These are phyloP conservation scores for Flueggea neowawraea DNA, from an alignment of 441 rosid genomes.

Conservation along the genomic window DNA sequence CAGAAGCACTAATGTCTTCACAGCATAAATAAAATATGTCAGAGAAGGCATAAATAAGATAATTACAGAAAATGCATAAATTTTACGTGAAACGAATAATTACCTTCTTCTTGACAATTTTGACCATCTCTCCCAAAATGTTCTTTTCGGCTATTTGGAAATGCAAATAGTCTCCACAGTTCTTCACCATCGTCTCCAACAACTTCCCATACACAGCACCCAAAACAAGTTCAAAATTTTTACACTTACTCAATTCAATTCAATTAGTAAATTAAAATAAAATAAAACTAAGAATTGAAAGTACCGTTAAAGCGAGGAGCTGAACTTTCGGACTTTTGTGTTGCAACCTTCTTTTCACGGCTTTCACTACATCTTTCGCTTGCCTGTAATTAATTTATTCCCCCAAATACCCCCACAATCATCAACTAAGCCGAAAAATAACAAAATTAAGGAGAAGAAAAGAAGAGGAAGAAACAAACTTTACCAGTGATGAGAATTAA, in stretches of 20 bases:
- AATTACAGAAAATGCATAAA: background rate
- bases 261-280: background rate
- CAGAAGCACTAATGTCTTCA: too few relatives aligned
- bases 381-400: slow-evolving; percentile 53
- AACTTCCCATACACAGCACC: slow-evolving; percentile 40
- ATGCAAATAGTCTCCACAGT: slow-evolving; percentile 92
- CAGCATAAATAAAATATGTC: too few relatives aligned
- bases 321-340: slow-evolving; percentile 86
- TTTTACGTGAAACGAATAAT: background rate
- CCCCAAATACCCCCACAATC: background rate
- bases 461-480: background rate
- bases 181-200: slow-evolving; percentile 95
- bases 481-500: slow-evolving; percentile 80
- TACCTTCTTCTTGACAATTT: slow-evolving; percentile 93
- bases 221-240: slow-evolving; percentile 4
- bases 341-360: slow-evolving; percentile 87
- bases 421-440: too few relatives aligned
- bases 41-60: background rate
- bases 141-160: slow-evolving; percentile 89
- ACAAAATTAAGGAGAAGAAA: too few relatives aligned
- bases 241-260: background rate
- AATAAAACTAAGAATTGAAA: background rate
- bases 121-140: slow-evolving; percentile 86
- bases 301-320: slow-evolving; percentile 89
- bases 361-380: slow-evolving; percentile 92